phyloP scores from a whole-genome alignment of 176 grass and related monocot genomes.

The Cocos nucifera region DNA sequence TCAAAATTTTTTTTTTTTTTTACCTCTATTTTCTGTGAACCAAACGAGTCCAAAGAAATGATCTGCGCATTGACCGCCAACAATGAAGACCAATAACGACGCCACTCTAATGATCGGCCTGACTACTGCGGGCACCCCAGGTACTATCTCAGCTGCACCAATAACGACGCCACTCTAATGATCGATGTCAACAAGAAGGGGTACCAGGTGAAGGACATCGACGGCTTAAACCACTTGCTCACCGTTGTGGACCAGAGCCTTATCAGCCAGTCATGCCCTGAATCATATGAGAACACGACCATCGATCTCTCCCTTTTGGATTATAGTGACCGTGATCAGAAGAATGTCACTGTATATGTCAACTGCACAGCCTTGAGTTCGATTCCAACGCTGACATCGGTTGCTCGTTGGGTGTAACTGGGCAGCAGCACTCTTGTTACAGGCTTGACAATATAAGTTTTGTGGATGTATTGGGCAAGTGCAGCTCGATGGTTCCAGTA shows the following conservation, averaged over 20 bases:
- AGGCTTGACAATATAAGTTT: neutral
- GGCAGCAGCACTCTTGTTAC: neutral
- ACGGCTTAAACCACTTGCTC: slow-evolving; percentile 16
- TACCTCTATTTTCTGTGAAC: too few species aligned
- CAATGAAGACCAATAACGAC: too few species aligned
- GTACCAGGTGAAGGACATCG: slow-evolving; percentile 27
- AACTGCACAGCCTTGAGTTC: neutral
- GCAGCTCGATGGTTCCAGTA: slow-evolving; percentile 1
- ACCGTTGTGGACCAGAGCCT: slow-evolving; percentile 21
- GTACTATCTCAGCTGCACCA: slow-evolving; percentile 32
- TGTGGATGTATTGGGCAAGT: neutral
- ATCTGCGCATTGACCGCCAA: too few species aligned
- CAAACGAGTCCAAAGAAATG: too few species aligned
- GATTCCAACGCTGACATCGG: neutral
- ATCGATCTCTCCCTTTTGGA: slow-evolving; percentile 14
- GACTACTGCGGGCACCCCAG: slow-evolving; percentile 41
- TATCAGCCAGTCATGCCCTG: slow-evolving; percentile 18
- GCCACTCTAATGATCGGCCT: too few species aligned
- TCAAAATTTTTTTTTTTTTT: too few species aligned
- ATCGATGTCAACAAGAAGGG: neutral
- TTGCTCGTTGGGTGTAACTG: neutral
- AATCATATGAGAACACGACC: slow-evolving; percentile 16
- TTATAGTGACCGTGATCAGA: slow-evolving; percentile 14
- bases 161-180: neutral
- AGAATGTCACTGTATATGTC: slow-evolving; percentile 29